Base-by-base conservation (phyloP, 2,329 filamentous ascomycete genomes). In the Tolypocladium inflatum region DNA sequence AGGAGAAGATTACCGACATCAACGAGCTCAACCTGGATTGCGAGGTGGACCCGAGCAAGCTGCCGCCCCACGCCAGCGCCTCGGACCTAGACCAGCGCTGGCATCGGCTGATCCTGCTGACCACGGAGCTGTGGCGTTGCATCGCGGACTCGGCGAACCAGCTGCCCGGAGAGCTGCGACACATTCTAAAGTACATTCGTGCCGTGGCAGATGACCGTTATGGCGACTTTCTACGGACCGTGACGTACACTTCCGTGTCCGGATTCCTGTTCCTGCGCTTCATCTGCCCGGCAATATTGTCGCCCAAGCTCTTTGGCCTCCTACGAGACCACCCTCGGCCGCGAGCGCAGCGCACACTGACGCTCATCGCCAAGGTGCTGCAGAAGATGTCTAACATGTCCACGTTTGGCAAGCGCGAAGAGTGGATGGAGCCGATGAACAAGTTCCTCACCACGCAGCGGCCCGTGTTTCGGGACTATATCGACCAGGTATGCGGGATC, bases 391-490 rank as follows among this genome's bases (percentile, higher is more conserved):
- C 91, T 21, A 97, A 97, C 70, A 81, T 97, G 73, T 90, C 90
- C 2, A 91, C 85, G 0, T 97, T 97, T 68, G 93, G 93, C 45
- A 92, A 89, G 68, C 96, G 96, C 70, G 93, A 97, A 72, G 86
- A 88, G n/a, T 97, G 91, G 91, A 97, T 97, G 92, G 92, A 96
- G 74, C 91, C 91, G 0, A 97, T 97, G 93, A 97, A 97, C 68
- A 83, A 83, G 50, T 97, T 97, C 66, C 76, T 97, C 42, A 81
- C 80, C 10, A 79, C 84, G 1, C 87, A 96, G 67, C 84, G 91
- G 23, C 81, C 87, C 65, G 83, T 89, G 43, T 91, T 97, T 72
- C 95, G 92, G 70, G 82, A 87, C 53, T 97, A 92, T 65, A 88
- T 97, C 60, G 92, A 97, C 68, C 80, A 85, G 37, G 84, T 97